Base-by-base conservation (phyloP, 1,284 basidiomycete genomes). In the Austroboletus niveus region DNA sequence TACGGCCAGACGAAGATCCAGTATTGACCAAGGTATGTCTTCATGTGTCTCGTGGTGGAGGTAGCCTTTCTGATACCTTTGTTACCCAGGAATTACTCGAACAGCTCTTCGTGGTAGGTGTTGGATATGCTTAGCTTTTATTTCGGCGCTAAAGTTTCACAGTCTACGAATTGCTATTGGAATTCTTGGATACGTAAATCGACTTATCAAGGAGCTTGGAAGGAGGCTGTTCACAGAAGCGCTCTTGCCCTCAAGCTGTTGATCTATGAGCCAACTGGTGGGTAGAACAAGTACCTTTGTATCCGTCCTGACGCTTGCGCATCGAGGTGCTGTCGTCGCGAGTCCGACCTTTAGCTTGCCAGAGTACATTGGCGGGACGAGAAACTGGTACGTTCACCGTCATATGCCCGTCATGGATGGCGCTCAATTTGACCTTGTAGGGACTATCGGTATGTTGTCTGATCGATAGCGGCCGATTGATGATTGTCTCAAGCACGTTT, bases 281-380 rank as follows among this genome's bases (percentile, higher is more conserved):
- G 31, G 63, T 48, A 15, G 24, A n/a, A 59, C 65, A 66, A 27
- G 4, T 3, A 12, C 4, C 17, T n/a, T 20, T 9, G 14, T 12
- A 31, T 2, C 4, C 1, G 8, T 35, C 7, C 36, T 63, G 8
- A 66, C 7, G 12, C 10, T 47, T 11, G 68, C 24, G 12, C 45
- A 29, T 20, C 14, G 42, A 84, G 84, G 92, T 27, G 94, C 94
- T 1, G 88, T 95, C 45, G 85, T 96, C 5, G 94, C 94, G 0
- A 93, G 91, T 55, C 93, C 94, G 1, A 97, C 94, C 0, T 97
- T 98, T 71, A 91, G 88, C 57, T 74, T 98, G 10, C 94, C 94
- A 0, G 94, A 97, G 66, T 88, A 85, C 58, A 90, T 96, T 34
- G 92, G 92, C 0, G 93, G 92, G 2, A 85, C 83, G 0, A 75